Evolutionary conservation across 1,284 basidiomycete species (phyloP).

Genomic region (Trichosporon faecale): DNA sequence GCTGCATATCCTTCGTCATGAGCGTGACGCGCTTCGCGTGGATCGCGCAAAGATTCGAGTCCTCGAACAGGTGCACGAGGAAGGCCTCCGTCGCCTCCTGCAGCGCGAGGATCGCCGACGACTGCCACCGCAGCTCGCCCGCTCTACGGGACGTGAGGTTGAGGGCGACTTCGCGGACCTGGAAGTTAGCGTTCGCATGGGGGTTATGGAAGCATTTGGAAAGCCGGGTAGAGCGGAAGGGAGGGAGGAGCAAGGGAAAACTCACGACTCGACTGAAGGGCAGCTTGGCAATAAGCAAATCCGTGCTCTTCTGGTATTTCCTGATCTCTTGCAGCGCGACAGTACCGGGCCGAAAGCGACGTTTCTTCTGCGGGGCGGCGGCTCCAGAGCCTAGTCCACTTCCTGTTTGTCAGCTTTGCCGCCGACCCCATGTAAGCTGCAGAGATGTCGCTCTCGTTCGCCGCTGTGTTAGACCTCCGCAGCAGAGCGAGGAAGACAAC

Average conservation of each 20-base stretch:
- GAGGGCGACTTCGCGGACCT: slow-evolving; percentile 88
- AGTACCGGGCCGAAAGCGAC: slow-evolving; percentile 76
- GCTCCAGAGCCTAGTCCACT: neutral
- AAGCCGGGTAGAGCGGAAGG: too few relatives aligned
- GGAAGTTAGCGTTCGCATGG: too few relatives aligned
- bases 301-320: slow-evolving; percentile 88
- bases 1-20: slow-evolving; percentile 95
- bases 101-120: slow-evolving; percentile 79
- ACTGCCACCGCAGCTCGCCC: slow-evolving; percentile 79
- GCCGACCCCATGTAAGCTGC: neutral
- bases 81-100: slow-evolving; percentile 95
- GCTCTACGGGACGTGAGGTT: slow-evolving; percentile 77
- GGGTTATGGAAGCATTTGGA: too few relatives aligned
- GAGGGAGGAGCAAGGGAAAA: slow-evolving; percentile 27
- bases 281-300: slow-evolving; percentile 77
- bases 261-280: slow-evolving; percentile 87
- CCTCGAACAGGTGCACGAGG: slow-evolving; percentile 90
- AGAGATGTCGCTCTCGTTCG: neutral
- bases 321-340: slow-evolving; percentile 86
- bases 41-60: slow-evolving; percentile 93
- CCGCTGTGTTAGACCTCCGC: too few relatives aligned
- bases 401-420: neutral
- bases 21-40: slow-evolving; percentile 98
- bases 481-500: neutral
- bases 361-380: slow-evolving; percentile 2